Base-by-base conservation (phyloP, 495 filamentous ascomycete genomes). In the Xylaria flabelliformis region DNA sequence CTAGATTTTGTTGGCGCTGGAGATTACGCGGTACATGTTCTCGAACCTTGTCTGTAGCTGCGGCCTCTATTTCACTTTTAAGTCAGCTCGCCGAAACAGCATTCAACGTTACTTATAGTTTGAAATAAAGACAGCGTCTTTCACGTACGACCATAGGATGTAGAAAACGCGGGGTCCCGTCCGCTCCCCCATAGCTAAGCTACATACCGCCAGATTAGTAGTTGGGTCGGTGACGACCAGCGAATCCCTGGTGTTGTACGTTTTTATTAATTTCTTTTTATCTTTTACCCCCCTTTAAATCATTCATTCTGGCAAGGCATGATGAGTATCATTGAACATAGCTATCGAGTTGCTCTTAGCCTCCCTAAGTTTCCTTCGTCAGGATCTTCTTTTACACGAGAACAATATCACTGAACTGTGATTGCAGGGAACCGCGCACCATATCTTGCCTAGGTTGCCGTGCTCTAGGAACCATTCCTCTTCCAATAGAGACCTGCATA, bases 201-300 rank as follows among this genome's bases (percentile, higher is more conserved):
- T 63, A 72, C 67, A 67, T 75, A 80, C 75, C 66, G 80, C 74
- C 75, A 63, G 79, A 83, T 75, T 76, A 84, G 83, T 83, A 83
- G 80, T 85, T 80, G 79, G 80, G 82, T 85, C 77, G 84, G 81
- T 84, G 84, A 84, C 80, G 78, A 85, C 78, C 80, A 79, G 83
- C 79, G 82, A 84, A 84, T 81, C 72, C 83, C 75, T 63, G 79
- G 81, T 84, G 82, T 82, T 82, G 83, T 83, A 84, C 80, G 80
- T 83, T 80, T 79, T 29, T 29, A 2, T 29, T 29, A 2, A 29
- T 29, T 29, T 29, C n/a, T n/a, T n/a, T n/a, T n/a, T n/a, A n/a
- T n/a, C n/a, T 29, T 29, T 29, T 1, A 29, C 26, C 26, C 26
- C 26, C 26, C 26, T 29, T 29, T 29, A 29, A 2, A 29, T 29